phyloP scores from a whole-genome alignment of 2,329 filamentous ascomycete species.

The Claviceps sorghi region DNA sequence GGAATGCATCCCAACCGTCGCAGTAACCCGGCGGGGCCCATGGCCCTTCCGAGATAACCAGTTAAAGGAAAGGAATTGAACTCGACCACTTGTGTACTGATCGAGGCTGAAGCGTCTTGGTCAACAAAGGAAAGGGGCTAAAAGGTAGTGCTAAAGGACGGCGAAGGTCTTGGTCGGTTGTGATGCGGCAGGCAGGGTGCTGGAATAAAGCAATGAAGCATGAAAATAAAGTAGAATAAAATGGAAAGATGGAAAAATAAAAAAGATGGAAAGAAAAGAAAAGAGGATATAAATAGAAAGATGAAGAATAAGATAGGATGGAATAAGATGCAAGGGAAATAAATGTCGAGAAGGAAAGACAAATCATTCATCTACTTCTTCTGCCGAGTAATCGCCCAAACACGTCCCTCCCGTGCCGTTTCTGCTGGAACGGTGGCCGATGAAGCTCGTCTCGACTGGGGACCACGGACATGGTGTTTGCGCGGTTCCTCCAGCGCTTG shows the following conservation, averaged over 20 bases:
- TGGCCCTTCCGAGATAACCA: too few relatives aligned
- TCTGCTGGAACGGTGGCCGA: slow-evolving; percentile 6
- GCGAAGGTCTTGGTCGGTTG: too few relatives aligned
- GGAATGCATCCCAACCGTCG: too few relatives aligned
- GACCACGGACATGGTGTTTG: not conserved
- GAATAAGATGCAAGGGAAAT: not conserved
- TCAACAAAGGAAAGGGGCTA: too few relatives aligned
- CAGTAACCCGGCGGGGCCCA: too few relatives aligned
- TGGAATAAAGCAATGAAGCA: too few relatives aligned
- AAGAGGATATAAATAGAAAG: not conserved
- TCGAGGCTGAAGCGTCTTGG: too few relatives aligned
- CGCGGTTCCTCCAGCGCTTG: slow-evolving; percentile 6
- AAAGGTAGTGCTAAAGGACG: too few relatives aligned
- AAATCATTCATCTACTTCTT: slow-evolving; percentile 10
- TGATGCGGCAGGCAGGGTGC: too few relatives aligned
- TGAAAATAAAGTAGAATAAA: not conserved
- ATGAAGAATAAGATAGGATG: not conserved
- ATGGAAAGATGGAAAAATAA: not conserved
- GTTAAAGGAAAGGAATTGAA: too few relatives aligned
- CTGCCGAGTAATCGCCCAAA: slow-evolving; percentile 24
- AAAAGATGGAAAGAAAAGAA: not conserved
- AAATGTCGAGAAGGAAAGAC: not conserved
- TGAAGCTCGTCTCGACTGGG: not conserved
- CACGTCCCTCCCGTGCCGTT: slow-evolving; percentile 19
- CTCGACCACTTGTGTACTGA: too few relatives aligned